Evolutionary conservation across 2,329 filamentous ascomycete species (phyloP).

Genomic region (Venturia oleaginea): DNA sequence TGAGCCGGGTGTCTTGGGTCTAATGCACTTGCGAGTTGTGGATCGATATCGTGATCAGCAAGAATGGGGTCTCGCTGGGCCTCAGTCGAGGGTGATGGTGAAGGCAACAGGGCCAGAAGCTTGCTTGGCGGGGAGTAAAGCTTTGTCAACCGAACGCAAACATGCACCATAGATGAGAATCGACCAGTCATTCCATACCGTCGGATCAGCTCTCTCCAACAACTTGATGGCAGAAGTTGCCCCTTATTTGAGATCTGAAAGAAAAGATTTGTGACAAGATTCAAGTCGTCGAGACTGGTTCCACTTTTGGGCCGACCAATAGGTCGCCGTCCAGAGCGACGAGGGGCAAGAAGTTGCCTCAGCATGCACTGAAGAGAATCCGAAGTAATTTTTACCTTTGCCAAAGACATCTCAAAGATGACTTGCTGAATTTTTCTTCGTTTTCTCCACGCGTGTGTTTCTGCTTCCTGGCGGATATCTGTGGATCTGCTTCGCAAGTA

Average conservation of each 20-base stretch:
- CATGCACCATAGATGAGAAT: conserved; percentile 42
- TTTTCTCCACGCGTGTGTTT: conserved; percentile 16
- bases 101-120: not conserved
- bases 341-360: conserved; percentile 29
- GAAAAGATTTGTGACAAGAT: conserved; percentile 40
- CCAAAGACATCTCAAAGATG: conserved; percentile 42
- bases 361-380: conserved; percentile 38
- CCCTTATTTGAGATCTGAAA: conserved; percentile 39
- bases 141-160: conserved; percentile 43
- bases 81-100: not conserved
- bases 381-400: conserved; percentile 32
- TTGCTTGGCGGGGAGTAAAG: not conserved
- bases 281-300: conserved; percentile 28
- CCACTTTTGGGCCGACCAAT: conserved; percentile 13
- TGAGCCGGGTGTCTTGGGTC: not conserved
- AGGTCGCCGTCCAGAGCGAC: conserved; percentile 24
- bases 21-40: not conserved
- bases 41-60: conserved; percentile 4
- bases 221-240: conserved; percentile 30
- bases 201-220: conserved; percentile 51
- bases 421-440: conserved; percentile 24
- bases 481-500: conserved; percentile 21
- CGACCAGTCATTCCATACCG: conserved; percentile 49
- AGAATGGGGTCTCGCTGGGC: not conserved
- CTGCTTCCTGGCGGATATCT: not conserved